phyloP scores from a whole-genome alignment of 192 early-diverging fungal species.

The Neocallimastix lanati region DNA sequence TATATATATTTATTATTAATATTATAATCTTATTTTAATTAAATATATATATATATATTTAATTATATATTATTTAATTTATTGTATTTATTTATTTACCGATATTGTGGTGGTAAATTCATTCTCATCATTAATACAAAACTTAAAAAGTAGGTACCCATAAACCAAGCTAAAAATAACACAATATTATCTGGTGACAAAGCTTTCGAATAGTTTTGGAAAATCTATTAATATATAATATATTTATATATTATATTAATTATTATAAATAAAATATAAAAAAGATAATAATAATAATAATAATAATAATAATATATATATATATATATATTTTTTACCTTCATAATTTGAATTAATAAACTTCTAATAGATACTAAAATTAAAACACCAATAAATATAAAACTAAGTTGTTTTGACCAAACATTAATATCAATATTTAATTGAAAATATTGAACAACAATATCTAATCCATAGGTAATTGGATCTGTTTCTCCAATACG shows the following conservation, averaged over 20 bases:
- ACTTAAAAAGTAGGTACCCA: constrained; percentile 86
- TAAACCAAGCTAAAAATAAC: constrained; percentile 64
- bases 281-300: too few species aligned
- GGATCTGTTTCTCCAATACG: constrained; percentile 60
- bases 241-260: too few species aligned
- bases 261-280: too few species aligned
- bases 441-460: constrained; percentile 31
- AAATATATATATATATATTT: background rate
- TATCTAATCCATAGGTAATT: constrained; percentile 56
- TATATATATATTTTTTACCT: constrained; percentile 13
- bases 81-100: constrained; percentile 10
- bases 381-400: constrained; percentile 77
- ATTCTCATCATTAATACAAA: constrained; percentile 83
- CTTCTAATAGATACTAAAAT: constrained; percentile 78
- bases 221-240: too few species aligned
- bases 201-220: constrained; percentile 44
- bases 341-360: constrained; percentile 62
- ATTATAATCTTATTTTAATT: too few species aligned
- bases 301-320: too few species aligned
- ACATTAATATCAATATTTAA: constrained; percentile 47
- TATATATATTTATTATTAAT: background rate
- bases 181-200: constrained; percentile 59
- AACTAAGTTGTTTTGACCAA: constrained; percentile 83
- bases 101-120: constrained; percentile 64
- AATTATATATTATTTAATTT: background rate